These are phyloP conservation scores for Heterobasidion parviporum DNA, from an alignment of 1,284 basidiomycete species.

Conservation along the genomic window DNA sequence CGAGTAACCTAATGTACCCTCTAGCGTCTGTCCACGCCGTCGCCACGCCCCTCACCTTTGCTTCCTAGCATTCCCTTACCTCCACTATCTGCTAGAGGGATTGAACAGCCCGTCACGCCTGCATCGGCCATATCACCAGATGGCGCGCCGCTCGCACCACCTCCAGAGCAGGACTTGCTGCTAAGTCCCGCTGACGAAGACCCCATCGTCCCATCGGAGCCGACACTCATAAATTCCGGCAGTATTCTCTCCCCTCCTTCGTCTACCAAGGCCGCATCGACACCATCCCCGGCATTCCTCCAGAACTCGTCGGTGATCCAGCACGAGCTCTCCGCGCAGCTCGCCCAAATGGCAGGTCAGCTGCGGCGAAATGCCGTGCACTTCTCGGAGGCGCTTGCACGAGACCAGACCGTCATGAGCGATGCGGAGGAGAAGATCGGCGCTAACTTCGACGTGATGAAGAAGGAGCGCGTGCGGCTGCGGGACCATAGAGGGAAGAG, in stretches of 20 bases:
- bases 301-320: conserved; percentile 57
- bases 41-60: conserved; percentile 28
- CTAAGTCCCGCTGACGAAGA: conserved; percentile 1
- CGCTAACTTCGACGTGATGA: conserved; percentile 62
- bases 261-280: conserved; percentile 19
- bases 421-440: conserved; percentile 61
- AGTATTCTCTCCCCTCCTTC: conserved; percentile 1
- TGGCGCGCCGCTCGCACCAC: neutral
- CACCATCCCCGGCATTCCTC: conserved; percentile 31
- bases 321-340: conserved; percentile 63
- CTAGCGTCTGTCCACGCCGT: conserved; percentile 29
- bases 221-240: neutral
- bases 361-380: conserved; percentile 67
- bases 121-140: neutral
- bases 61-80: conserved; percentile 19
- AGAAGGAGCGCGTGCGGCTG: conserved; percentile 53
- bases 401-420: conserved; percentile 56
- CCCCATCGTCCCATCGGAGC: neutral
- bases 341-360: conserved; percentile 72
- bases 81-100: conserved; percentile 8
- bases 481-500: conserved; percentile 61
- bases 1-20: neutral
- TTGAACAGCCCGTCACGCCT: neutral
- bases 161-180: conserved; percentile 3
- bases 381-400: conserved; percentile 56